Conservation (phyloP, 2,329 filamentous ascomycete genomes). For the Erysiphe pulchra region DNA sequence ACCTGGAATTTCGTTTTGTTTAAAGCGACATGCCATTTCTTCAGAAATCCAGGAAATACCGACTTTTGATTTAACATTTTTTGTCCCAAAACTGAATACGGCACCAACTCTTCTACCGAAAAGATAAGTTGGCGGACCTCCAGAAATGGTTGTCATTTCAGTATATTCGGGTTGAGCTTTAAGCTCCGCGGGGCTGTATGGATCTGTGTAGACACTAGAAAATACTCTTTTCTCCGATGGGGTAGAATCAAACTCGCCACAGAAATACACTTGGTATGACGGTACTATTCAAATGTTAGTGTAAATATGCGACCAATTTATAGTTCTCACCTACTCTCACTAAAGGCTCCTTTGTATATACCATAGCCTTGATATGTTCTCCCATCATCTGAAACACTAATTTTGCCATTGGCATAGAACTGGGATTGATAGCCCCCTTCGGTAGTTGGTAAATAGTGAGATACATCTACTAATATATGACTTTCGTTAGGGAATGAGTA, state of each 20-base stretch:
- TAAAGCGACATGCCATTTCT: constrained; percentile 23
- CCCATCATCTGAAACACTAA: constrained; percentile 1
- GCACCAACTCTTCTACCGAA: constrained; percentile 3
- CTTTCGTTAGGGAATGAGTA: constrained; percentile 27
- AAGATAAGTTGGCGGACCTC: background rate
- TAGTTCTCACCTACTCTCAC: background rate
- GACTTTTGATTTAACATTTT: constrained; percentile 21
- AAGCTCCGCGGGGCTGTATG: constrained; percentile 1
- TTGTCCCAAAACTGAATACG: constrained; percentile 18
- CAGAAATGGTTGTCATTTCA: background rate
- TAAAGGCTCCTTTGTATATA: constrained; percentile 2
- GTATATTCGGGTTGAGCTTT: constrained; percentile 1
- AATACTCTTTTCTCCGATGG: constrained; percentile 13
- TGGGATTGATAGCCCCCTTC: constrained; percentile 2
- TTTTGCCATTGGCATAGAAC: constrained; percentile 1
- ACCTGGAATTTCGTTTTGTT: constrained; percentile 20
- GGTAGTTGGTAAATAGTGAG: constrained; percentile 30
- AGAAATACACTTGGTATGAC: constrained; percentile 26
- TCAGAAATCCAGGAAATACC: constrained; percentile 24
- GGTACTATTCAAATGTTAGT: background rate
- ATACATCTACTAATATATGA: constrained; percentile 31
- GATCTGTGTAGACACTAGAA: constrained; percentile 1
- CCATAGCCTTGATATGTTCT: constrained; percentile 1
- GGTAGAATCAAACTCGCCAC: constrained; percentile 27
- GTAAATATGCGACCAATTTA: background rate